A percentile compares a stretch with the other conserved stretches of the same genome.
These are phyloP conservation scores for Saccharomycopsis fibuligera DNA, from an alignment of 805 yeast genomes.

Conservation along the genomic window DNA sequence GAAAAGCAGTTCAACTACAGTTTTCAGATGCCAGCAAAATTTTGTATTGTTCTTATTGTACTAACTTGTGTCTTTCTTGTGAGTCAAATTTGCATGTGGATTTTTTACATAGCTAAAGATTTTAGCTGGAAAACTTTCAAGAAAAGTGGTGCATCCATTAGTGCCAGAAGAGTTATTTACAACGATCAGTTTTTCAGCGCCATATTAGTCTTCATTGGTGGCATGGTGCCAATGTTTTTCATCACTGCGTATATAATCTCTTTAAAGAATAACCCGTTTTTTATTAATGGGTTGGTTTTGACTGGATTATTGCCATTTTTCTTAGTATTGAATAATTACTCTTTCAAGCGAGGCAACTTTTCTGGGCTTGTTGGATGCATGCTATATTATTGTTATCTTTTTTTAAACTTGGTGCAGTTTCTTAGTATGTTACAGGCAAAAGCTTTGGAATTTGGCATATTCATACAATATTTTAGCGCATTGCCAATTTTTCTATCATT, in stretches of 20 bases:
- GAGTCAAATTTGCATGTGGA: constrained; percentile 15
- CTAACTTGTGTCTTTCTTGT: constrained; percentile 1
- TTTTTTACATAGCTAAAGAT: constrained; percentile 14
- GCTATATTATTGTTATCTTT: constrained; percentile 3
- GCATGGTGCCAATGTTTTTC: constrained; percentile 13
- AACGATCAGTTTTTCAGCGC: constrained; percentile 8
- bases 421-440: constrained; percentile 8
- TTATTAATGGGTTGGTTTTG: constrained; percentile 6
- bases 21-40: constrained; percentile 3
- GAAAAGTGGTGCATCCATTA: constrained; percentile 14
- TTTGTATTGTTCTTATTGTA: constrained; percentile 1
- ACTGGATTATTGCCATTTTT: constrained; percentile 5
- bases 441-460: background rate
- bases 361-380: background rate
- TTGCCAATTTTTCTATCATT: constrained; percentile 1
- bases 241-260: constrained; percentile 7
- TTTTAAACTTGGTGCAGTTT: constrained; percentile 4
- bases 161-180: constrained; percentile 5
- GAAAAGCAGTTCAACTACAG: constrained; percentile 1
- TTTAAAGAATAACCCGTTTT: constrained; percentile 3
- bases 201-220: constrained; percentile 11
- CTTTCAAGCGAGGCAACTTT: background rate
- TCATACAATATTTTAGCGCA: constrained; percentile 7
- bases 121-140: constrained; percentile 18
- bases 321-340: background rate